These are phyloP conservation scores for Lichtheimia hyalospora DNA, from an alignment of 371 early-diverging fungal genomes.

Conservation along the genomic window DNA sequence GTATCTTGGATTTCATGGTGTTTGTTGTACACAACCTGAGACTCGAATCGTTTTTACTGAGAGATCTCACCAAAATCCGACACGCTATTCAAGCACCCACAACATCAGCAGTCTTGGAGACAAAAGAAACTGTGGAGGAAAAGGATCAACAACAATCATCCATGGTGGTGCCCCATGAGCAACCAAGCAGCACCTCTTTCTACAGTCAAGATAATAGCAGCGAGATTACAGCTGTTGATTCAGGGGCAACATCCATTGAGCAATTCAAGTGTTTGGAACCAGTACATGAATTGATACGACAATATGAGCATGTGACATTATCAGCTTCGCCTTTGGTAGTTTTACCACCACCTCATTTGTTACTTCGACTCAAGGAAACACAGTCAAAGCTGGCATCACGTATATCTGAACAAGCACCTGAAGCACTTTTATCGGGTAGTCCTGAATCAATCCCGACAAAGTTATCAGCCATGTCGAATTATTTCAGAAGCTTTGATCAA, in stretches of 20 bases:
- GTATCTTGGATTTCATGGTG: slow-evolving; percentile 78
- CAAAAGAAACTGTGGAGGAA: background rate
- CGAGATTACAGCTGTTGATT: slow-evolving; percentile 3
- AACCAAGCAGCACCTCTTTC: slow-evolving; percentile 5
- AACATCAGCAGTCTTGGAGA: background rate
- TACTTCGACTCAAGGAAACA: slow-evolving; percentile 66
- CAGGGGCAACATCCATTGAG: slow-evolving; percentile 14
- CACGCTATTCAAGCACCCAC: background rate
- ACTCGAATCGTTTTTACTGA: slow-evolving; percentile 80
- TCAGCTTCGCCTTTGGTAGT: slow-evolving; percentile 85
- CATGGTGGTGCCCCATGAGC: background rate
- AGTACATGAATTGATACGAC: slow-evolving; percentile 43
- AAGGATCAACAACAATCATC: background rate
- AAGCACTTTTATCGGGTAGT: slow-evolving; percentile 4
- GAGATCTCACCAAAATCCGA: slow-evolving; percentile 18
- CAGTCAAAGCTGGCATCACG: slow-evolving; percentile 46
- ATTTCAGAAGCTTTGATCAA: slow-evolving; percentile 5
- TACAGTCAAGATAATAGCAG: slow-evolving; percentile 11
- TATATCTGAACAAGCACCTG: slow-evolving; percentile 24
- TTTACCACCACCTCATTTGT: slow-evolving; percentile 84
- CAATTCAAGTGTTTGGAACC: slow-evolving; percentile 4
- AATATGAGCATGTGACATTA: slow-evolving; percentile 70
- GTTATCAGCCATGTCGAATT: slow-evolving; percentile 46
- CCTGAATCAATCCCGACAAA: background rate
- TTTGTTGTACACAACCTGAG: slow-evolving; percentile 83